Percentiles rank a stretch among this genome's conserved stretches.
These are phyloP conservation scores for Ceratocystiopsis sp. DNA, from an alignment of 2,329 filamentous ascomycete genomes.

Conservation along the genomic window DNA sequence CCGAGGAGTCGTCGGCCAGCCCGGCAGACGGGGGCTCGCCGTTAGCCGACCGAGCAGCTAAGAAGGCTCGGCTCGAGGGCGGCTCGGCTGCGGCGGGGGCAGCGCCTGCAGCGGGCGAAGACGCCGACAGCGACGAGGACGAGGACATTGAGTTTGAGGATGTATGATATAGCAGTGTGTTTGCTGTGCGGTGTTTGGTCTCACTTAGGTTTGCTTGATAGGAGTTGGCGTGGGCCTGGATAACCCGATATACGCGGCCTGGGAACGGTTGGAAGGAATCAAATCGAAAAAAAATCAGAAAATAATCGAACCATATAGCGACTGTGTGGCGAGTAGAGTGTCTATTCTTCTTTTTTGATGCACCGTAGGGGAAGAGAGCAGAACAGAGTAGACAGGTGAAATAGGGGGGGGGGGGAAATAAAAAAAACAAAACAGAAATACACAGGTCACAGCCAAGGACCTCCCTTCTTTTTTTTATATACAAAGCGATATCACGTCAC, in stretches of 20 bases:
- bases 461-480: too few species aligned
- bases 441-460: too few species aligned
- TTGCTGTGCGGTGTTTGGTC: background rate
- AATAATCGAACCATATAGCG: background rate
- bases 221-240: too few species aligned
- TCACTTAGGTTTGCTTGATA: too few species aligned
- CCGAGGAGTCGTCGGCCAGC: conserved; percentile 12
- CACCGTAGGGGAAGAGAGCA: too few species aligned
- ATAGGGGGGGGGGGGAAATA: too few species aligned
- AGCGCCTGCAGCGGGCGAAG: conserved; percentile 11
- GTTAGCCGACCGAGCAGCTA: conserved; percentile 21
- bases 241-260: too few species aligned
- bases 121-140: conserved; percentile 32
- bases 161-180: conserved; percentile 17
- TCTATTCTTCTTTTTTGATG: too few species aligned
- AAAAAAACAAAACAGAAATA: too few species aligned
- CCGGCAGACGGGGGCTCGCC: conserved; percentile 20
- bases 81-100: background rate
- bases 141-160: conserved; percentile 42
- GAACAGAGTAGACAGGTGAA: too few species aligned
- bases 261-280: background rate
- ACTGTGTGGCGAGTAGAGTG: background rate
- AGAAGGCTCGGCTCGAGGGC: conserved; percentile 44
- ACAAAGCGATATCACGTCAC: too few species aligned
- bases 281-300: background rate